A percentile compares a stretch with the other conserved stretches of the same genome.
Evolutionary conservation across 2,329 filamentous ascomycete genomes (phyloP).

Genomic region (Beauveria sp.): DNA sequence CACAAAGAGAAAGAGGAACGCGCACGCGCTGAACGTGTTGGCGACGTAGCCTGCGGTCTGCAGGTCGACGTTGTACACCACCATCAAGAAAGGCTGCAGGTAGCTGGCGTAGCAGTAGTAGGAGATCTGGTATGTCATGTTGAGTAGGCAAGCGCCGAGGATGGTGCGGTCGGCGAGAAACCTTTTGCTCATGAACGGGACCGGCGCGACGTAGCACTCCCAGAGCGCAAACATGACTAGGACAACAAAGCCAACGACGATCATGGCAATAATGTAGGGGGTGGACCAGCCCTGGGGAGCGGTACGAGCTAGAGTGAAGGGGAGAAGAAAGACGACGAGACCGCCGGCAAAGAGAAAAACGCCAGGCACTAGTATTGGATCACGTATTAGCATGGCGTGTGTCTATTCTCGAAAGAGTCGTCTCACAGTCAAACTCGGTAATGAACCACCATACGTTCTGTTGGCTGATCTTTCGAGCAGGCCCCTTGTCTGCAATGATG

Average conservation of each 20-base stretch:
- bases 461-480: neutral
- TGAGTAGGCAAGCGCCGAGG: conserved; percentile 40
- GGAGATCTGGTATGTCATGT: conserved; percentile 37
- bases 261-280: conserved; percentile 51
- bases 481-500: neutral
- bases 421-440: neutral
- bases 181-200: conserved; percentile 46
- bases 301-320: conserved; percentile 42
- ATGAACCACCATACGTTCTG: neutral
- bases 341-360: conserved; percentile 50
- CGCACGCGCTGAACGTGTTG: conserved; percentile 45
- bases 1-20: conserved; percentile 39
- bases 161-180: conserved; percentile 47
- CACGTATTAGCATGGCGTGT: too few relatives aligned
- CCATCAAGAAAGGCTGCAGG: conserved; percentile 48
- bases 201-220: conserved; percentile 49
- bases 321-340: conserved; percentile 56
- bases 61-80: conserved; percentile 37
- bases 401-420: too few relatives aligned
- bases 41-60: conserved; percentile 39
- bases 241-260: conserved; percentile 50
- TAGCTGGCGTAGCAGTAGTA: conserved; percentile 49
- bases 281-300: conserved; percentile 37
- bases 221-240: conserved; percentile 48
- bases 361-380: conserved; percentile 32